A percentile compares a stretch with the other conserved stretches of the same genome.
Evolutionary conservation across 2,329 filamentous ascomycete genomes (phyloP).

Genomic region (Pseudocercospora eumusae): DNA sequence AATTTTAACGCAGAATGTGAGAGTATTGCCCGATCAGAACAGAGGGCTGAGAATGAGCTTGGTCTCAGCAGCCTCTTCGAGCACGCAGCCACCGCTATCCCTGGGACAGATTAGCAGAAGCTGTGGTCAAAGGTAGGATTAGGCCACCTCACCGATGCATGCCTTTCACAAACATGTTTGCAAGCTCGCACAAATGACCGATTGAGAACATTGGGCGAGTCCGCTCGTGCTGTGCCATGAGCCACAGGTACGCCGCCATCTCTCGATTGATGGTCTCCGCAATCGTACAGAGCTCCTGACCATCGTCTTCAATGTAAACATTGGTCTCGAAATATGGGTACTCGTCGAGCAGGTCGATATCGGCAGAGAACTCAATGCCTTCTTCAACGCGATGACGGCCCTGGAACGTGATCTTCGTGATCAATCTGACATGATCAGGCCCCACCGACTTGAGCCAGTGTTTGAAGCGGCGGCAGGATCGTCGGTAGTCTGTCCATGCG

Average conservation of each 20-base stretch:
- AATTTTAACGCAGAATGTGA: too few relatives aligned
- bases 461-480: conserved; percentile 16
- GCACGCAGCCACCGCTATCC: neutral
- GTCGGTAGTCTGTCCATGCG: conserved; percentile 5
- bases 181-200: conserved; percentile 11
- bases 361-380: conserved; percentile 20
- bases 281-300: too few relatives aligned
- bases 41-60: neutral
- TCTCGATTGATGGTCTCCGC: conserved; percentile 6
- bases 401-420: conserved; percentile 18
- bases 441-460: conserved; percentile 11
- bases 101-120: neutral
- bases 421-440: neutral
- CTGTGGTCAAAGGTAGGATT: neutral
- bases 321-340: conserved; percentile 16
- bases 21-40: neutral
- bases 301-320: neutral
- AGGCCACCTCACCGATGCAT: neutral
- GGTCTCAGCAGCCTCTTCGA: neutral
- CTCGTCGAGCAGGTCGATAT: conserved; percentile 17
- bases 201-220: conserved; percentile 9
- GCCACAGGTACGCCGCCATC: conserved; percentile 5
- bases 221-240: neutral
- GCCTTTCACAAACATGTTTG: neutral
- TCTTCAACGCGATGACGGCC: conserved; percentile 22